A percentile compares a stretch with the other conserved stretches of the same genome.
These are phyloP conservation scores for Trichoderma atrobrunneum DNA, from an alignment of 2,329 filamentous ascomycete genomes.

Conservation along the genomic window DNA sequence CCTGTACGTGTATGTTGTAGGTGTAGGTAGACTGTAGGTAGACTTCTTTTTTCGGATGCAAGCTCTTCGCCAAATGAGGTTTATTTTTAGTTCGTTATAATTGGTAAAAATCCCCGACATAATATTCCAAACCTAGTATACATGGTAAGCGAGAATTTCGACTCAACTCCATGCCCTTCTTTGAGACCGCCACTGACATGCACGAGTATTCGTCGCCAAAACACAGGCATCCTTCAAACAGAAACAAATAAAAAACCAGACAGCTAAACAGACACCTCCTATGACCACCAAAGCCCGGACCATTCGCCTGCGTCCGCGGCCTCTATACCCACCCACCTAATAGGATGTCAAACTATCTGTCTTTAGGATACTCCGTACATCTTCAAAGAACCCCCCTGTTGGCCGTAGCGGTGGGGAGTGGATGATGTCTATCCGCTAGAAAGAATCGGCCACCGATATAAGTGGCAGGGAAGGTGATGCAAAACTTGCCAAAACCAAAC, in stretches of 20 bases:
- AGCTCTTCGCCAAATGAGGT: conserved; percentile 5
- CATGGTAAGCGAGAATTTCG: background rate
- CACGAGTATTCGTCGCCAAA: background rate
- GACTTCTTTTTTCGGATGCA: background rate
- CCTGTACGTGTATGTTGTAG: background rate
- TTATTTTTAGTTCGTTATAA: background rate
- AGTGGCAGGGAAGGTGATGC: background rate
- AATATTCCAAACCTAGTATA: background rate
- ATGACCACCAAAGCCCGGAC: background rate
- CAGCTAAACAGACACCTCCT: background rate
- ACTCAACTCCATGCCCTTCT: background rate
- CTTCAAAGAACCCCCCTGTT: background rate
- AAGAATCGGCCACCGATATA: conserved; percentile 13
- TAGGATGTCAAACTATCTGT: background rate
- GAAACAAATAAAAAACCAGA: background rate
- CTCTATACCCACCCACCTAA: conserved; percentile 1
- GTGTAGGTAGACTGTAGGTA: background rate
- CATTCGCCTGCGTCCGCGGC: conserved; percentile 2
- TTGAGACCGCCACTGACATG: background rate
- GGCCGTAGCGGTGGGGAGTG: background rate
- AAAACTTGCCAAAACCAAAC: background rate
- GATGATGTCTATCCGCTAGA: background rate
- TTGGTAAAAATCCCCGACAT: background rate
- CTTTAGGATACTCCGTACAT: background rate
- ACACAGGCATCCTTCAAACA: background rate